Evolutionary conservation across 2,329 filamentous ascomycete genomes (phyloP), one percentile per base, ranked within the genome.

Genomic region (Alternaria metachromatica): DNA sequence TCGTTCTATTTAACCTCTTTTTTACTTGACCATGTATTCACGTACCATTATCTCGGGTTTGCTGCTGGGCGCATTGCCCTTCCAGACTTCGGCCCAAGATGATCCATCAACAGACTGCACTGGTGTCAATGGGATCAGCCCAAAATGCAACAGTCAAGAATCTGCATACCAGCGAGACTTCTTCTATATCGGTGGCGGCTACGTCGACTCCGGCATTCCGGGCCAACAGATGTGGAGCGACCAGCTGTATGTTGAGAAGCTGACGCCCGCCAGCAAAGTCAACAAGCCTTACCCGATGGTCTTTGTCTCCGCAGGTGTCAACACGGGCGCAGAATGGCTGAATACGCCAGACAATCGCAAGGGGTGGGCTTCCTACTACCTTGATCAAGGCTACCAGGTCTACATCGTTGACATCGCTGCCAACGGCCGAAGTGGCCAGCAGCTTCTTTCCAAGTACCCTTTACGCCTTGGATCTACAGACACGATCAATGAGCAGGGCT

Each of bases 141-240:
- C 70, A 23, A 21, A 44, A 53, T 75, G 72, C 54, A 55, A 33
- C 43, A 72, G 66, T 11, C 66, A 68, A 21, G 72, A 75, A 67
- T 67, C 65, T 20, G 61, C 63, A 15, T 68, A 72, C 49, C 58
- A 65, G 6, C 67, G 70, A 37, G 70, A 74, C 60, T 63, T 66
- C 28, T 74, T 74, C 56, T 75, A 74, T 57, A 61, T 75, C n/a
- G 72, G 72, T 15, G 70, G 72, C 54, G 51, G 66, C 46, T 75
- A 74, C 53, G 63, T 71, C 46, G 62, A 73, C 21, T 72, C 60
- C n/a, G 62, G 66, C 12, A 65, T 68, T 23, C 65, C 66, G 9
- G 66, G 70, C 43, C 61, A 70, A 30, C 68, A 66, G 26, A 61
- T 69, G 13, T 66, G 61, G 61, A 65, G 58, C 26, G 67, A 72